A percentile compares a stretch with the other conserved stretches of the same genome.
phyloP scores from a whole-genome alignment of 768 basidiomycete species.

The Suillus spraguei region DNA sequence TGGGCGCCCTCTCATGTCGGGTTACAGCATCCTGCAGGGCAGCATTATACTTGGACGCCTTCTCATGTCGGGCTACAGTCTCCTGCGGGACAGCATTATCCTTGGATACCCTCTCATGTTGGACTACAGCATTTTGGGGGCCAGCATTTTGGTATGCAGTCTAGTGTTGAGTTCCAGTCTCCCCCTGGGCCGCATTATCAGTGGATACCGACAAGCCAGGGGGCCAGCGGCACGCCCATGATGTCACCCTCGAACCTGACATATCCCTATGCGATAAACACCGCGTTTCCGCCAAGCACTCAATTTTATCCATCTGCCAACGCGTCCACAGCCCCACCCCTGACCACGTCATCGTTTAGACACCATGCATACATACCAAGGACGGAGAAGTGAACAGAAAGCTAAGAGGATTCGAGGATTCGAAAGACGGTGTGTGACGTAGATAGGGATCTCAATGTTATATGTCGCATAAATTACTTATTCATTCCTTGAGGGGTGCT shows the following conservation, averaged over 20 bases:
- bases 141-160: not conserved
- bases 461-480: constrained; percentile 17
- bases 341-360: not conserved
- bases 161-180: not conserved
- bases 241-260: not conserved
- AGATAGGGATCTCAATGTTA: not conserved
- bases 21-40: not conserved
- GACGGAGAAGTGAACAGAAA: not conserved
- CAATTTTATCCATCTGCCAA: not conserved
- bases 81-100: not conserved
- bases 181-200: not conserved
- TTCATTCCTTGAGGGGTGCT: constrained; percentile 24
- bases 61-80: not conserved
- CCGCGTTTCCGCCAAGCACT: not conserved
- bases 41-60: not conserved
- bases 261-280: not conserved
- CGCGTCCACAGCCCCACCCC: not conserved
- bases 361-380: not conserved
- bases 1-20: not conserved
- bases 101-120: not conserved
- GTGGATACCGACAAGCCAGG: not conserved
- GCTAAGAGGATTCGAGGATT: not conserved
- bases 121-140: not conserved
- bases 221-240: not conserved
- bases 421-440: too few relatives aligned